Base-by-base conservation (phyloP, 441 rosid species). In the Biscutella laevigata region DNA sequence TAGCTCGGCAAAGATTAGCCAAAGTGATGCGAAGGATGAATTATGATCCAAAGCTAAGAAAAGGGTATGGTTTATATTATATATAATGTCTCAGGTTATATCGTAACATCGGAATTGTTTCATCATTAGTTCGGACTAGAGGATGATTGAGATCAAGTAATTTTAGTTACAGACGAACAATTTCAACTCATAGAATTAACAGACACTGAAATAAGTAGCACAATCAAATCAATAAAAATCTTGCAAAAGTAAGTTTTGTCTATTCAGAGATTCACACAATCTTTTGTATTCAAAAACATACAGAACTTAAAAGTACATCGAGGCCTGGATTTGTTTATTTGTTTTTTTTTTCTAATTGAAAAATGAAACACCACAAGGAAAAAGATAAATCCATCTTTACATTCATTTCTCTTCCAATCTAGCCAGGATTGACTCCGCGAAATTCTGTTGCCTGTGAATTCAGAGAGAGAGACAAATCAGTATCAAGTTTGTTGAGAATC, bases 391-490 rank as follows among this genome's bases (percentile, higher is more conserved):
- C 47, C 12, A 34, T 47, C 22, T 19, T 26, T 58, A 21, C 48
- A 13, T 5, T 80, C 81, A 83, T 61, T 72, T 74, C 66, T 85
- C 94, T 67, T 88, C 92, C 64, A 86, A 58, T 47, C 82, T 73
- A 44, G 45, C 83, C 47, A 86, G 77, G 52, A 92, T 81, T 0
- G 82, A 77, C 69, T 86, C 99, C 0, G 94, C 92, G 53, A 88
- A 92, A 68, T 75, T 81, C 65, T 77, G 88, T 62, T 92, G 99
- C 89, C 99, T 86, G 90, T 67, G 53, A 68, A 71, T 22, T 17
- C 4, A n/a, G n/a, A 29, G 49, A 33, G 11, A 48, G 38, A 45
- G 15, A 61, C 20, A 30, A 37, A 40, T 50, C 26, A 69, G 40
- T 41, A 42, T 64, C 34, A 49, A 34, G 34, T 30, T 37, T 54